Base-by-base conservation (phyloP, 495 filamentous ascomycete genomes). In the Lepidopterella palustris region DNA sequence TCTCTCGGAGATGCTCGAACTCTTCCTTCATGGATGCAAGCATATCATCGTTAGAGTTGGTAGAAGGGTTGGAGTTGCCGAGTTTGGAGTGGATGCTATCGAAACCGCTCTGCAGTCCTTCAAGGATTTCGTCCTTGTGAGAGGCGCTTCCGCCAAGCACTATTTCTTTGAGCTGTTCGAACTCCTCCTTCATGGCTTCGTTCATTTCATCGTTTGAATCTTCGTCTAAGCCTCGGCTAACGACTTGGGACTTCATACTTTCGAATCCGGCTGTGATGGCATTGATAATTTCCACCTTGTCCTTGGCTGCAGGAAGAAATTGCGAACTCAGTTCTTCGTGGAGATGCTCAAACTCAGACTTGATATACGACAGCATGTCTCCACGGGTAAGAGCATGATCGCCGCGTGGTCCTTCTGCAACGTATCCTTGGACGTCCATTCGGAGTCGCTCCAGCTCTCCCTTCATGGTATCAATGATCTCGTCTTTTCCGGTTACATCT, bases 381-480 rank as follows among this genome's bases (percentile, higher is more conserved):
- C 75, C 75, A 0, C 76, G 79, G 56, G 78, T 74, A 5, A 76
- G 75, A 28, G 61, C 67, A 28, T 62, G 35, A 31, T 76, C 77
- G 13, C 73, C 70, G 3, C 68, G 70, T 2, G 75, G 56, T 0
- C 66, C 73, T 42, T 84, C 76, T 0, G 79, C 77, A 52, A 83
- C 77, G n/a, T 74, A 82, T 53, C 75, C 79, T 59, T 88, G 82
- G 31, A 96, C 74, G 59, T 95, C 89, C 1, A 79, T 80, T 26
- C 87, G 83, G 45, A 96, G 81, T 21, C 79, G 74, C 21, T 91
- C 85, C 69, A 96, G 82, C 5, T 83, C 86, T 60, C 78, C 78
- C 56, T 84, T 82, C 48, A 96, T 80, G 15, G 83, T 87, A 10
- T 86, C 82, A 66, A 92, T 81, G 53, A 93, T 85, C 62, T 93